Percentiles rank a stretch among this genome's conserved stretches.
phyloP scores from a whole-genome alignment of 2,329 filamentous ascomycete species.

The Aureobasidium melanogenum region DNA sequence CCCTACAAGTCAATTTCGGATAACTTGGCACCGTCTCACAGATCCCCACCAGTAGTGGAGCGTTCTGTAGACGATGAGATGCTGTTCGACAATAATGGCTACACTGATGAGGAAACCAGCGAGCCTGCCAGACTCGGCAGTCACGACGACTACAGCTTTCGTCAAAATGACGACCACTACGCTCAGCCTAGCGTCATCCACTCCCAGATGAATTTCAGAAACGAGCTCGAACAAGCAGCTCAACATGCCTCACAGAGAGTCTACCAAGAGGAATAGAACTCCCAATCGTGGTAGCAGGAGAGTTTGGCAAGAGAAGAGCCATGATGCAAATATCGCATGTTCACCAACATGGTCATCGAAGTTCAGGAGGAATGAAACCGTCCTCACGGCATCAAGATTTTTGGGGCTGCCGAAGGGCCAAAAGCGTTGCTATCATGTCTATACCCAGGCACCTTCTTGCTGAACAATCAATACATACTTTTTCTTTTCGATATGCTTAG shows the following conservation, averaged over 20 bases:
- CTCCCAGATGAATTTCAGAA: not conserved
- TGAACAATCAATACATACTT: not conserved
- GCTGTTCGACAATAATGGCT: slow-evolving; percentile 1
- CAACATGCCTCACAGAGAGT: not conserved
- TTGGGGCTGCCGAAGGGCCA: not conserved
- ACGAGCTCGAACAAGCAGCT: not conserved
- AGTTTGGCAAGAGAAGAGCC: not conserved
- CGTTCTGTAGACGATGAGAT: slow-evolving; percentile 6
- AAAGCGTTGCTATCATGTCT: not conserved
- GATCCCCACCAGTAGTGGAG: not conserved
- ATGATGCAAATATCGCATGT: not conserved
- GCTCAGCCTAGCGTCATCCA: not conserved
- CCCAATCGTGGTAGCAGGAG: not conserved
- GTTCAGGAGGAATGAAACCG: too few species aligned
- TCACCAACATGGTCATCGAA: not conserved
- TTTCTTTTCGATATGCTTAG: not conserved
- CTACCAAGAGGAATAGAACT: not conserved
- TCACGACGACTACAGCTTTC: not conserved
- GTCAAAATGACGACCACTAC: not conserved
- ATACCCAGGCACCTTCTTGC: not conserved
- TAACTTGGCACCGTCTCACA: not conserved
- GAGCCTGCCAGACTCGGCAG: too few species aligned
- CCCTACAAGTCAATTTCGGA: not conserved
- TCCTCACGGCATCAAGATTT: not conserved
- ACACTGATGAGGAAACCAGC: not conserved